Conservation (phyloP, 2,329 filamentous ascomycete species). For the Colletotrichum acutatum region DNA sequence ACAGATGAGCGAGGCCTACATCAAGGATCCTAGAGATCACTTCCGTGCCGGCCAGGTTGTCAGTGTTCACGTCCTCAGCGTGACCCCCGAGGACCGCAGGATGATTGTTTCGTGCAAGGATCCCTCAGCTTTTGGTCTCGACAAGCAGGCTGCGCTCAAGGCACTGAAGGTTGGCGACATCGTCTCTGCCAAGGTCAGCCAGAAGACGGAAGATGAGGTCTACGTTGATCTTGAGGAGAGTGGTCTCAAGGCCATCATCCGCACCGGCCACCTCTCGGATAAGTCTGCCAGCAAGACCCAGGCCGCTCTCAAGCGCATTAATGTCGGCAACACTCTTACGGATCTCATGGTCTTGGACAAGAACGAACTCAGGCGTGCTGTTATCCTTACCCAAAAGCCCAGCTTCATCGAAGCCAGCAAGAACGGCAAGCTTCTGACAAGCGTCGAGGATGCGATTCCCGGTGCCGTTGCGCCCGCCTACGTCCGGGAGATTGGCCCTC, state of each 20-base stretch:
- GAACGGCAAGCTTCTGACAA: slow-evolving; percentile 76
- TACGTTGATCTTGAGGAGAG: slow-evolving; percentile 80
- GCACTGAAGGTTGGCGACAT: slow-evolving; percentile 78
- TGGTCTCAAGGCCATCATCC: slow-evolving; percentile 81
- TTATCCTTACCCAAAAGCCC: slow-evolving; percentile 85
- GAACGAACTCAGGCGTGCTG: slow-evolving; percentile 78
- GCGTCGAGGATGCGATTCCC: slow-evolving; percentile 77
- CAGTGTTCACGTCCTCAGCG: slow-evolving; percentile 85
- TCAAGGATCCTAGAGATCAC: slow-evolving; percentile 87
- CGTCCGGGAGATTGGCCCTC: slow-evolving; percentile 84
- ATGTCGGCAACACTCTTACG: slow-evolving; percentile 83
- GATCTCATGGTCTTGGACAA: slow-evolving; percentile 91
- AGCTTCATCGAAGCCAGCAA: slow-evolving; percentile 82
- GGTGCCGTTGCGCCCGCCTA: slow-evolving; percentile 80
- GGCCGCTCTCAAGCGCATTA: slow-evolving; percentile 81
- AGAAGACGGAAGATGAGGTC: slow-evolving; percentile 81
- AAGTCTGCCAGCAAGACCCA: slow-evolving; percentile 83
- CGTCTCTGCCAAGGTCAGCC: slow-evolving; percentile 82
- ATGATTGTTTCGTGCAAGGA: slow-evolving; percentile 95
- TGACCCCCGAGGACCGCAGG: slow-evolving; percentile 76
- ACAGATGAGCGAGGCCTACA: slow-evolving; percentile 98
- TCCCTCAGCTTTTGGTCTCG: slow-evolving; percentile 77
- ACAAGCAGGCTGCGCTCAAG: slow-evolving; percentile 81
- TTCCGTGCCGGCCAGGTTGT: slow-evolving; percentile 93
- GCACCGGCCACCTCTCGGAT: slow-evolving; percentile 84